phyloP scores from a whole-genome alignment of 1,284 basidiomycete genomes.

The Ceratobasidium sp. region DNA sequence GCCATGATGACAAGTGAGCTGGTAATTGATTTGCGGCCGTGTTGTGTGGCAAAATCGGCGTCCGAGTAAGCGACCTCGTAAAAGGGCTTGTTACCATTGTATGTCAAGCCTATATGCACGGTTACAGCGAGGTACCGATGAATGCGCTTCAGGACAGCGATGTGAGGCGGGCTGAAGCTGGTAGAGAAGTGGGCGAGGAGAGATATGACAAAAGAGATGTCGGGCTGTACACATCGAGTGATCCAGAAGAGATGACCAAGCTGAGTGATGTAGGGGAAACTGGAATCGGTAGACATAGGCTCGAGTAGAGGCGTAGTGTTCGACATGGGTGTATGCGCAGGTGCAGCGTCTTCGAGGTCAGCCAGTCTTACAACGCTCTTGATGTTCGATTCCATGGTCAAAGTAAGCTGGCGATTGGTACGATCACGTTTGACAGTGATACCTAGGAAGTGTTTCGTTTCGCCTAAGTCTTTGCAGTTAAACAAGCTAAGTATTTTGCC shows the following conservation, averaged over 20 bases:
- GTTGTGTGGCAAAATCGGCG: conserved; percentile 49
- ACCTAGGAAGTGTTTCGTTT: conserved; percentile 41
- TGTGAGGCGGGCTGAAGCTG: neutral
- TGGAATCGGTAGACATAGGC: neutral
- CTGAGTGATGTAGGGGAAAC: conserved; percentile 20
- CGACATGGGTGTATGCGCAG: conserved; percentile 8
- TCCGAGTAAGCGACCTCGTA: conserved; percentile 36
- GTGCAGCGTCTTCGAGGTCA: conserved; percentile 11
- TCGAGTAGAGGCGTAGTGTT: conserved; percentile 2
- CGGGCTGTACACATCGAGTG: conserved; percentile 14
- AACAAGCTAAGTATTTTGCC: neutral
- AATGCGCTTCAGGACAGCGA: conserved; percentile 11
- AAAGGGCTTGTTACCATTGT: conserved; percentile 27
- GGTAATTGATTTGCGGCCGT: conserved; percentile 51
- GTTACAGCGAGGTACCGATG: conserved; percentile 24
- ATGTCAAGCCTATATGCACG: conserved; percentile 7
- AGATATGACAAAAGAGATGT: conserved; percentile 4
- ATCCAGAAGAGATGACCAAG: conserved; percentile 25
- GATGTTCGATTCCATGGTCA: conserved; percentile 30
- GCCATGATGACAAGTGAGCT: conserved; percentile 43
- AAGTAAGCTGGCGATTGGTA: conserved; percentile 29
- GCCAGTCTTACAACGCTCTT: conserved; percentile 41
- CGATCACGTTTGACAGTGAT: conserved; percentile 33
- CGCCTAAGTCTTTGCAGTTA: conserved; percentile 41
- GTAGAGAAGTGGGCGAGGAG: conserved; percentile 18